These are phyloP conservation scores for Physcomitrellopsis africana DNA, from an alignment of 225 moss, liverwort and hornwort species.

Conservation along the genomic window DNA sequence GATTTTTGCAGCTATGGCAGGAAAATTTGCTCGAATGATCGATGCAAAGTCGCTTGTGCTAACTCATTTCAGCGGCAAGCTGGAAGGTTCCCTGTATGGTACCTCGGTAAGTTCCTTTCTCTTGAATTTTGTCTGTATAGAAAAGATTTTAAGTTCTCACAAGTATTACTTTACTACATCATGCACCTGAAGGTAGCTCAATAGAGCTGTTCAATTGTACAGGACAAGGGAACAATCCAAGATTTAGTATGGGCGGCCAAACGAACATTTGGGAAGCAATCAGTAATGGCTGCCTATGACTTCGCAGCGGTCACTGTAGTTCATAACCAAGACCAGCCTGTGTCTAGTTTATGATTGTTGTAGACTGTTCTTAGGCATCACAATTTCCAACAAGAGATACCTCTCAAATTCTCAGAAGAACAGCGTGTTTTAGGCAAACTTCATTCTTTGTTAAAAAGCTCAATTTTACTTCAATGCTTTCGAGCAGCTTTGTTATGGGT, in stretches of 20 bases:
- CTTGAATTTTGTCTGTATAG: background rate
- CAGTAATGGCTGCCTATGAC: conserved; percentile 83
- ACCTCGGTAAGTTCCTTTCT: conserved; percentile 55
- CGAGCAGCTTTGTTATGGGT: background rate
- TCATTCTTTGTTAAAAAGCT: conserved; percentile 3
- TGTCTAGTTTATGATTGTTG: conserved; percentile 30
- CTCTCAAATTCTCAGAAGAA: background rate
- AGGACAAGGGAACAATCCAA: conserved; percentile 81
- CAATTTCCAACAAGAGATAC: background rate
- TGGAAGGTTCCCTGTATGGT: conserved; percentile 83
- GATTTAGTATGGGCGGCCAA: conserved; percentile 72
- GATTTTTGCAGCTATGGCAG: conserved; percentile 75
- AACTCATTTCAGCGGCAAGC: conserved; percentile 95
- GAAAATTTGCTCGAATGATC: conserved; percentile 78
- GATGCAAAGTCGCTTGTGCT: conserved; percentile 85
- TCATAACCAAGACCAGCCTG: conserved; percentile 58
- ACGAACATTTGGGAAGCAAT: conserved; percentile 70
- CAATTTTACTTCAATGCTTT: background rate
- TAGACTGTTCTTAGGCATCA: conserved; percentile 1
- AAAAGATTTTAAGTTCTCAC: background rate
- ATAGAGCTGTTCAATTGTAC: conserved; percentile 24
- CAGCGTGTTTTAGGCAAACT: background rate
- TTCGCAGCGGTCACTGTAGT: conserved; percentile 77
- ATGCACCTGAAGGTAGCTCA: background rate
- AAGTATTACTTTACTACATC: background rate